Evolutionary conservation across 306 rosid genomes (phyloP).

Genomic region (Malus fusca): DNA sequence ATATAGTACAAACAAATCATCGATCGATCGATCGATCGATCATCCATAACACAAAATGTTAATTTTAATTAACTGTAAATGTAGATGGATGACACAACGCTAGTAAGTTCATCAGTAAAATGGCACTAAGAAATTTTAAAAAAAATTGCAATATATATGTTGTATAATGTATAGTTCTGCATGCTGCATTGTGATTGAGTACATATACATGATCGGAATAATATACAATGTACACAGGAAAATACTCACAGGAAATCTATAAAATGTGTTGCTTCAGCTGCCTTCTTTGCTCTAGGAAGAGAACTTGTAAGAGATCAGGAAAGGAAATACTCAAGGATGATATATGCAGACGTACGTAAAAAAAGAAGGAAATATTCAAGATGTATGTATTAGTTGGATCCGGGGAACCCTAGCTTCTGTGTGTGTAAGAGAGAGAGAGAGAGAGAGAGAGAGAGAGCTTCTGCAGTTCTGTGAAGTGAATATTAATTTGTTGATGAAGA

Average conservation of each 20-base stretch:
- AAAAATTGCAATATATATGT: not conserved
- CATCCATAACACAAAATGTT: too few relatives aligned
- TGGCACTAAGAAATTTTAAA: not conserved
- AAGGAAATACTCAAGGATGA: not conserved
- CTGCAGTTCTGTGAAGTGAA: not conserved
- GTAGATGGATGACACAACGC: not conserved
- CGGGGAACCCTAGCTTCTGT: not conserved
- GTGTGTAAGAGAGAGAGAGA: not conserved
- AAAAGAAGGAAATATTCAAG: not conserved
- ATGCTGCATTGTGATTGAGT: not conserved
- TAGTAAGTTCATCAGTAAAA: not conserved
- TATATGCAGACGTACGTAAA: not conserved
- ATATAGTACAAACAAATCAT: too few relatives aligned
- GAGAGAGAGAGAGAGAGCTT: not conserved
- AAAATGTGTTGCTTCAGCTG: conserved; percentile 25
- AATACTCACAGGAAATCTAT: conserved; percentile 36
- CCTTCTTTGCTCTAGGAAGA: not conserved
- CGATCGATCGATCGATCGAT: too few relatives aligned
- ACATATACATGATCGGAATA: not conserved
- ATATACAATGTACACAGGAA: not conserved
- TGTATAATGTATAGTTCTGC: not conserved
- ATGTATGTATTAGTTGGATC: not conserved
- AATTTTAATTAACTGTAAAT: not conserved
- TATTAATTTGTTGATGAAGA: conserved; percentile 16
- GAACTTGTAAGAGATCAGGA: not conserved